phyloP scores from a whole-genome alignment of 331 rosid species.

The Rhamnella rubrinervis region DNA sequence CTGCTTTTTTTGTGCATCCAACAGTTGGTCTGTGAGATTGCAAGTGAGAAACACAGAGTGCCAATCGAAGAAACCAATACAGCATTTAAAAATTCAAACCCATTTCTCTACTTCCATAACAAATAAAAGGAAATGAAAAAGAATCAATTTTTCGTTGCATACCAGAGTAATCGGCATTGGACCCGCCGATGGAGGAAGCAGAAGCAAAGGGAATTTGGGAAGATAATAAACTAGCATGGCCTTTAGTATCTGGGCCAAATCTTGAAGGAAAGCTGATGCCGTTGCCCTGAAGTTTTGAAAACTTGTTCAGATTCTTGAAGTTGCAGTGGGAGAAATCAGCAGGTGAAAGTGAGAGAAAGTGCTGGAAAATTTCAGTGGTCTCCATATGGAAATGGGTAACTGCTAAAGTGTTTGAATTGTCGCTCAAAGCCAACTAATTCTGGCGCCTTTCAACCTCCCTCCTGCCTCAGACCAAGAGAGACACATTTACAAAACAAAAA shows the following conservation, averaged over 20 bases:
- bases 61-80: not conserved
- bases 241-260: not conserved
- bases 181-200: constrained; percentile 64
- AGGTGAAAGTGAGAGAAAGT: constrained; percentile 23
- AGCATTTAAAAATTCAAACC: not conserved
- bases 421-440: constrained; percentile 2
- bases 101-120: constrained; percentile 8
- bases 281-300: constrained; percentile 17
- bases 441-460: constrained; percentile 5
- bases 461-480: too few relatives aligned
- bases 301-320: constrained; percentile 12
- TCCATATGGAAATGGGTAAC: constrained; percentile 16
- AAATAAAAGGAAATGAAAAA: not conserved
- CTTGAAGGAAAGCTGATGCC: constrained; percentile 19
- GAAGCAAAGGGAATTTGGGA: constrained; percentile 37
- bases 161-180: constrained; percentile 66
- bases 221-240: constrained; percentile 14
- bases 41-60: not conserved
- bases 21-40: constrained; percentile 47
- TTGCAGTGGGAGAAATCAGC: constrained; percentile 11
- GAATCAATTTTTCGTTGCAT: constrained; percentile 4
- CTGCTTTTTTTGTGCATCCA: constrained; percentile 48
- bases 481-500: too few relatives aligned
- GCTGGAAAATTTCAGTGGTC: constrained; percentile 26
- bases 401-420: not conserved